Base-by-base conservation (phyloP, 352 stramenopile species). In the Globisporangium acanthophoron region DNA sequence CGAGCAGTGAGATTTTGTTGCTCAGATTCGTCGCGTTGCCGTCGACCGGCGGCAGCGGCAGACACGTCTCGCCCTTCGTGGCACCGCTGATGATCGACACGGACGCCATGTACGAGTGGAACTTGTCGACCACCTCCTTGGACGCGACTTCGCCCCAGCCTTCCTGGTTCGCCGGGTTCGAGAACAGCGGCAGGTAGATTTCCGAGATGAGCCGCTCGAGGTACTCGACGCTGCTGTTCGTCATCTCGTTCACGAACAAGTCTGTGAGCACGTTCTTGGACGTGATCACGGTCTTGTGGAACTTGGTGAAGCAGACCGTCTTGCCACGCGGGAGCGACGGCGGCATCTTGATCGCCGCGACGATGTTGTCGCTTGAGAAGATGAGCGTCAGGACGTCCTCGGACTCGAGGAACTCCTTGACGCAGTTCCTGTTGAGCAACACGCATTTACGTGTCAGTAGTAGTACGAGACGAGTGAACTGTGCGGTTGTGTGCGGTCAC, bases 21-120 rank as follows among this genome's bases (percentile, higher is more conserved):
- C 83, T 89, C 48, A 89, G 27, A 44, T 87, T 90, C 8, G 74
- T 80, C 0, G 83, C 78, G 39, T 94, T 89, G 12, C 80, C 82
- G 21, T 97, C 88, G 2, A 96, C 79, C 0, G 93, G 93, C 11
- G 97, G 97, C 61, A 99, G 79, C 0, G 97, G 96, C 46, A 99
- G 76, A 62, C 94, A 96, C 51, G 96, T 98, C 67, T 99, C 92
- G n/a, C 96, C 97, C 61, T 98, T 97, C 24, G 97, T 98, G 24
- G 98, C 94, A 5, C 94, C 94, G 52, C 94, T 97, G 53, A 99
- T 96, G 71, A 99, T 99, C 27, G 90, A 96, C 0, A 97, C 94
- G 1, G 85, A 97, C 7, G 92, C 96, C 70, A 99, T 88, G 69
- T 99, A 99, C 51, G 87, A 90, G 73, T 99, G 96, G 58, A 99